phyloP scores from a whole-genome alignment of 2,329 filamentous ascomycete species.

The Fusarium fujikuroi region DNA sequence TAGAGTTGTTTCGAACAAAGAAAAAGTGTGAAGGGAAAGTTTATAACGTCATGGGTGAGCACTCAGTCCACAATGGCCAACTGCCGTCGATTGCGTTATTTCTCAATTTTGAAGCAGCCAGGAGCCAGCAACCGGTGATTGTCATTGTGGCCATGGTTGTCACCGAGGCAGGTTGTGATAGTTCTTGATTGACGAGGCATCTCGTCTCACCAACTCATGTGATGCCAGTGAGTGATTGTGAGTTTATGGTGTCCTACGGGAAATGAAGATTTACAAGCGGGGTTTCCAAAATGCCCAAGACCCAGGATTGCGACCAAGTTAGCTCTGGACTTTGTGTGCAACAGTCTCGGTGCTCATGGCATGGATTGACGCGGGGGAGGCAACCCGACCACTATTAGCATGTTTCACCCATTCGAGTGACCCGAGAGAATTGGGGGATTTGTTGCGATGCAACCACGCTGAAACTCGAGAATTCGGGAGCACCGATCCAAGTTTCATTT shows the following conservation, averaged over 20 bases:
- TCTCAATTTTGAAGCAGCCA: neutral
- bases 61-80: neutral
- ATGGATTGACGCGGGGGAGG: constrained; percentile 41
- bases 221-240: neutral
- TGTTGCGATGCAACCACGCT: constrained; percentile 36
- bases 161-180: constrained; percentile 4
- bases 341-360: constrained; percentile 16
- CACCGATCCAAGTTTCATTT: constrained; percentile 22
- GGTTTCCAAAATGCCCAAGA: constrained; percentile 14
- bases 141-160: neutral
- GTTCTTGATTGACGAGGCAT: neutral
- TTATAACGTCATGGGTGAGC: constrained; percentile 5
- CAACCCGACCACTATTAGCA: constrained; percentile 35
- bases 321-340: constrained; percentile 5
- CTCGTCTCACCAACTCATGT: constrained; percentile 3
- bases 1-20: constrained; percentile 35
- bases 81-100: neutral
- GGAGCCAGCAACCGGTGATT: neutral
- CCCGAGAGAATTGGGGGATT: constrained; percentile 26
- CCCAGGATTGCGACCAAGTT: constrained; percentile 4
- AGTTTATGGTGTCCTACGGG: constrained; percentile 1
- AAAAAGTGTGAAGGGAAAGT: neutral
- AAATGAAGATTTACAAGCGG: constrained; percentile 33
- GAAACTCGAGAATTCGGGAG: constrained; percentile 34
- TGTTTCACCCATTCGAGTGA: constrained; percentile 35